Evolutionary conservation across 768 basidiomycete species (phyloP).

Genomic region (Phylloporus rhodoxanthus): DNA sequence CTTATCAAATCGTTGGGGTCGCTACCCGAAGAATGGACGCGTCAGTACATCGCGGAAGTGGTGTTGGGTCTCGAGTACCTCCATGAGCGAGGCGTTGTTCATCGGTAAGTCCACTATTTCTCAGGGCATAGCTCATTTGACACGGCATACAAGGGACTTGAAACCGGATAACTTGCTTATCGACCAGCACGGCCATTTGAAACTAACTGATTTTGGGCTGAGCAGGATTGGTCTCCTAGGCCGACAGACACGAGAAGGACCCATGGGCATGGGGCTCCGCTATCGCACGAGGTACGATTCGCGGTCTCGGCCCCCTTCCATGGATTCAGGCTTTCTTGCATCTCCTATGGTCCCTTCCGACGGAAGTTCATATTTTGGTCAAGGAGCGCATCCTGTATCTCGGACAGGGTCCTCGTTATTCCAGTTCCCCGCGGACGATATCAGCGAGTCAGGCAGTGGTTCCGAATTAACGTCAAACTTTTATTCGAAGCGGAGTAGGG

Average conservation of each 20-base stretch:
- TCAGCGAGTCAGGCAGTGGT: slow-evolving; percentile 77
- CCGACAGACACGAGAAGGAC: slow-evolving; percentile 79
- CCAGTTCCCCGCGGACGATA: slow-evolving; percentile 69
- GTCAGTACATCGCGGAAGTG: slow-evolving; percentile 94
- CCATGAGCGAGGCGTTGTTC: slow-evolving; percentile 92
- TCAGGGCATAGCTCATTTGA: neutral
- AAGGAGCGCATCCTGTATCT: slow-evolving; percentile 53
- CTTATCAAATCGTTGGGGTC: slow-evolving; percentile 93
- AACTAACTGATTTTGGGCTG: slow-evolving; percentile 96
- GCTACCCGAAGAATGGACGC: slow-evolving; percentile 94
- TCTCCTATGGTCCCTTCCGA: slow-evolving; percentile 68
- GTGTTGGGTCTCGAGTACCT: slow-evolving; percentile 92
- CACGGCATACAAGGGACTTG: slow-evolving; percentile 59
- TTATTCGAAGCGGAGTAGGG: slow-evolving; percentile 47
- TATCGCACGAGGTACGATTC: slow-evolving; percentile 56
- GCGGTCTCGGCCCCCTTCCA: slow-evolving; percentile 74
- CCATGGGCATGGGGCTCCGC: slow-evolving; percentile 39
- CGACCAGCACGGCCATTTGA: slow-evolving; percentile 93
- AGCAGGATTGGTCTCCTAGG: slow-evolving; percentile 97
- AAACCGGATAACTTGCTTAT: slow-evolving; percentile 99
- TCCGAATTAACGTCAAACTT: slow-evolving; percentile 68
- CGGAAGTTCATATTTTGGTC: slow-evolving; percentile 77
- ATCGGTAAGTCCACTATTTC: slow-evolving; percentile 59
- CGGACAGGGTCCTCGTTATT: slow-evolving; percentile 62
- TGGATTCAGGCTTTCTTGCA: slow-evolving; percentile 73